phyloP scores from a whole-genome alignment of 805 yeast species.

The Candida nemodendra region DNA sequence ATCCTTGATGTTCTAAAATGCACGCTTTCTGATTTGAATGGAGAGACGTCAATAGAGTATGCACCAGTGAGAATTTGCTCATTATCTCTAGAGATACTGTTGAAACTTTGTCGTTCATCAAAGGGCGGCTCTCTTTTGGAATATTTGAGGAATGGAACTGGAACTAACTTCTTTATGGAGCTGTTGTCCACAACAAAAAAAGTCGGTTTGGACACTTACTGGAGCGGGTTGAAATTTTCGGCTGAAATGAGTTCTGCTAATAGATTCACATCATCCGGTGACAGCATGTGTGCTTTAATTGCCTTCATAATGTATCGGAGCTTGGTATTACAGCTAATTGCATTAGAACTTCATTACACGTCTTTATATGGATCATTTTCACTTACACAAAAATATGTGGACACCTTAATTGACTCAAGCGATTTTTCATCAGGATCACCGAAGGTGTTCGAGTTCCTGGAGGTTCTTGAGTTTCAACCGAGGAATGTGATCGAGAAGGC shows the following conservation, averaged over 20 bases:
- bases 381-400: constrained; percentile 50
- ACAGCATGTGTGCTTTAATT: constrained; percentile 52
- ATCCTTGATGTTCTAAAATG: constrained; percentile 50
- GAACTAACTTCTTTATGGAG: constrained; percentile 45
- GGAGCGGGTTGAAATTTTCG: constrained; percentile 51
- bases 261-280: constrained; percentile 33
- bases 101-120: constrained; percentile 58
- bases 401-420: constrained; percentile 48
- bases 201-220: constrained; percentile 51
- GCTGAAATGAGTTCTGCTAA: constrained; percentile 39
- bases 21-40: constrained; percentile 43
- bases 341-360: constrained; percentile 69
- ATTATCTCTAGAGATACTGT: constrained; percentile 56
- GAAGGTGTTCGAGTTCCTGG: constrained; percentile 66
- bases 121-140: constrained; percentile 52
- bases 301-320: constrained; percentile 63
- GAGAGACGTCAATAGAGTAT: constrained; percentile 40
- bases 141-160: constrained; percentile 46
- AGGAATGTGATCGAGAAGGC: constrained; percentile 43
- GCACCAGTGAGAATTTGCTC: constrained; percentile 61
- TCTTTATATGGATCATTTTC: constrained; percentile 46
- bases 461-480: constrained; percentile 60
- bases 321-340: constrained; percentile 58
- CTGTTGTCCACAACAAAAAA: constrained; percentile 53
- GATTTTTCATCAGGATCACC: constrained; percentile 60